phyloP scores from a whole-genome alignment of 2,329 filamentous ascomycete genomes.

The Cytospora mali region DNA sequence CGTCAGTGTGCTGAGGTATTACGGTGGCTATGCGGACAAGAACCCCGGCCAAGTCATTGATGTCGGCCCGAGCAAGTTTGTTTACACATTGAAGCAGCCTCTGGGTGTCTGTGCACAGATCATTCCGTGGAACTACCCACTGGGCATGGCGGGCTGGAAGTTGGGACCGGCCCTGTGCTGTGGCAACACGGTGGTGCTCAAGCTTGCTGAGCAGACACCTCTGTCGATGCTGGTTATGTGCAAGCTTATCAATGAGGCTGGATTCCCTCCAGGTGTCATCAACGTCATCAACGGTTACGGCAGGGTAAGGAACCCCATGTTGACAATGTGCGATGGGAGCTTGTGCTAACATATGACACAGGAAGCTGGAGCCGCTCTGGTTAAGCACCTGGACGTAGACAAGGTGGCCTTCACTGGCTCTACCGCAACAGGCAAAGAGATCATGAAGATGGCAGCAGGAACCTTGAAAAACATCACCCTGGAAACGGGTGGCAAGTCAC shows the following conservation, averaged over 20 bases:
- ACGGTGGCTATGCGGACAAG: conserved; percentile 80
- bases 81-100: conserved; percentile 76
- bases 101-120: conserved; percentile 77
- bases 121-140: conserved; percentile 81
- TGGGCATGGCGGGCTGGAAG: conserved; percentile 78
- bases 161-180: conserved; percentile 70
- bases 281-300: conserved; percentile 73
- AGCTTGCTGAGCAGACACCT: conserved; percentile 67
- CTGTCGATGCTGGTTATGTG: conserved; percentile 65
- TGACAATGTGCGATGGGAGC: too few species aligned
- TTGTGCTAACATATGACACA: conserved; percentile 7
- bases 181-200: conserved; percentile 65
- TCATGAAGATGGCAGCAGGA: conserved; percentile 70
- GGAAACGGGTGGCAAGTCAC: conserved; percentile 65
- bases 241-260: conserved; percentile 69
- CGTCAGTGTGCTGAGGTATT: conserved; percentile 65
- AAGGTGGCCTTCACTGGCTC: conserved; percentile 75
- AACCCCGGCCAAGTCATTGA: conserved; percentile 78
- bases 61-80: conserved; percentile 69
- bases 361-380: conserved; percentile 66
- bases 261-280: conserved; percentile 74
- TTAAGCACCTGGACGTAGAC: conserved; percentile 64
- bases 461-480: conserved; percentile 65
- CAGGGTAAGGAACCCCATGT: conserved; percentile 33
- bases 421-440: conserved; percentile 67